phyloP scores from a whole-genome alignment of 257 asterid species.

The Solanum lycopersicoides region DNA sequence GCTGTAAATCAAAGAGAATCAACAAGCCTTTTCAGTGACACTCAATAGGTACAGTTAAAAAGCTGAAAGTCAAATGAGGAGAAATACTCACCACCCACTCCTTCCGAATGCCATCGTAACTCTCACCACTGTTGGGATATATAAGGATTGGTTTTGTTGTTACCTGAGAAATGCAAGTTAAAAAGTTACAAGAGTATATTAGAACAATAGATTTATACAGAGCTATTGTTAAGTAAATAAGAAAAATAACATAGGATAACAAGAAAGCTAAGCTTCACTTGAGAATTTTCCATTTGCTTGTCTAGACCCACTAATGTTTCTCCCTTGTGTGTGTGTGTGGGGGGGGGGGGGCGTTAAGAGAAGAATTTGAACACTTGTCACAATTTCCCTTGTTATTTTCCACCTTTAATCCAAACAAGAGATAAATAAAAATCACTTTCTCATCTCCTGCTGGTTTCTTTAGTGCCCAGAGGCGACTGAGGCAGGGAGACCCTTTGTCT shows the following conservation, averaged over 20 bases:
- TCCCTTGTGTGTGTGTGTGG: no score
- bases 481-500: not conserved
- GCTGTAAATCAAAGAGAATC: not conserved
- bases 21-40: not conserved
- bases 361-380: not conserved
- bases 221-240: not conserved
- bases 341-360: not conserved
- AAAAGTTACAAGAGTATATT: not conserved
- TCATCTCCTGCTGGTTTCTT: not conserved
- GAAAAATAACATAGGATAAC: not conserved
- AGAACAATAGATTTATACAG: not conserved
- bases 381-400: not conserved
- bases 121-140: slow-evolving; percentile 88
- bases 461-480: not conserved
- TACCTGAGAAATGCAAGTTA: slow-evolving; percentile 31
- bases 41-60: not conserved
- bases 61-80: not conserved
- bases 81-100: slow-evolving; percentile 72
- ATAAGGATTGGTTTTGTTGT: slow-evolving; percentile 68
- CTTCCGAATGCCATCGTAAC: slow-evolving; percentile 57
- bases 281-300: not conserved
- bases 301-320: not conserved
- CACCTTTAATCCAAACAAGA: not conserved
- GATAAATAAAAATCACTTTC: not conserved
- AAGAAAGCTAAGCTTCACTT: not conserved